Evolutionary conservation across 1,284 basidiomycete genomes (phyloP), one percentile per base, ranked within the genome.

Genomic region (Melampsora abietis-canadensis): DNA sequence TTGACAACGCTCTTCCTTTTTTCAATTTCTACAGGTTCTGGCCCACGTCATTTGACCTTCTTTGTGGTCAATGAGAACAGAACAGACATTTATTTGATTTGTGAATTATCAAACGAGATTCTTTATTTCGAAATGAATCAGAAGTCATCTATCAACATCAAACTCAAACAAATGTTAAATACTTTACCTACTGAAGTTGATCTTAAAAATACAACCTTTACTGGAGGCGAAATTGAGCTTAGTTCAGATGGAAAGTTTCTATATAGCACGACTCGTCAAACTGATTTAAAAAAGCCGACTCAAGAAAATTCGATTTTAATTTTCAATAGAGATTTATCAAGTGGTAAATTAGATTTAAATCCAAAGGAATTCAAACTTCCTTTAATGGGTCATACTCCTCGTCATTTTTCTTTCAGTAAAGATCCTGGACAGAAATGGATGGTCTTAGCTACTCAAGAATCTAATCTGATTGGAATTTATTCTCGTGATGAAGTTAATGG

Each of bases 181-280:
- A 73, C 69, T 2, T 31, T 73, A 14, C 62, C 48, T 34, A 6
- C 8, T 2, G 19, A 7, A 15, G 19, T 30, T 10, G n/a, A 14
- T 17, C 37, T 12, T 40, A 51, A 63, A 19, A 6, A 59, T 2
- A 34, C 40, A n/a, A 63, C 60, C 24, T 64, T 54, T 65, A 61
- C 30, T 31, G 69, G 46, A 21, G 62, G 31, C 17, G 69, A 73
- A 31, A 44, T 73, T 7, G 27, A 27, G 17, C 19, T 65, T 21
- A 54, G 37, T 21, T 19, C n/a, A 21, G 69, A 73, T 21, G 69
- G 69, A 17, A 47, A 51, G 24, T 73, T 54, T 46, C 27, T 73
- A 7, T 73, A 73, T 44, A 46, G 61, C 15, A 51, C 61, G 3
- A 73, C 63, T 37, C 69, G 69, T n/a, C 62, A 73, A 51, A 64